phyloP scores from a whole-genome alignment of 2,329 filamentous ascomycete genomes.

The Penicillium sp. region DNA sequence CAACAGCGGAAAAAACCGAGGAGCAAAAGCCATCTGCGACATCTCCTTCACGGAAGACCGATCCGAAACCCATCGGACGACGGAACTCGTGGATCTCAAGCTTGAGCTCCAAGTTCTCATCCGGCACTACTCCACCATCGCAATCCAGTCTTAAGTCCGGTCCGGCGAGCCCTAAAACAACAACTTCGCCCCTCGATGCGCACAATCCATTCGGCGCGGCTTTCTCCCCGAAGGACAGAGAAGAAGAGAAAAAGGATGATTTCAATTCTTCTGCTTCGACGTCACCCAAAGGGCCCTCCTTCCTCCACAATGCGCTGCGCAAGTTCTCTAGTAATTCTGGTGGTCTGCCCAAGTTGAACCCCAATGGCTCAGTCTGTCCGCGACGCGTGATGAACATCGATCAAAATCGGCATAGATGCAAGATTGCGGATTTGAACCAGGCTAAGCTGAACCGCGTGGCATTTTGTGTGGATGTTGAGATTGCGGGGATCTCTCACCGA shows the following conservation, averaged over 20 bases:
- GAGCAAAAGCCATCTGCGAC: slow-evolving; percentile 24
- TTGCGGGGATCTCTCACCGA: slow-evolving; percentile 81
- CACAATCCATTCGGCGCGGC: slow-evolving; percentile 47
- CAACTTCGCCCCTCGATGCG: slow-evolving; percentile 35
- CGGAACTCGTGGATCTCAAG: slow-evolving; percentile 87
- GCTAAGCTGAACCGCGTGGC: slow-evolving; percentile 81
- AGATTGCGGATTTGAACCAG: slow-evolving; percentile 72
- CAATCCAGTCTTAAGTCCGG: slow-evolving; percentile 34
- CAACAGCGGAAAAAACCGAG: slow-evolving; percentile 17
- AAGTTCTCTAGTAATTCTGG: slow-evolving; percentile 63
- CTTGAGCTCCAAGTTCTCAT: slow-evolving; percentile 87
- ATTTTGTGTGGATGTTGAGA: slow-evolving; percentile 96
- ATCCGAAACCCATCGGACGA: slow-evolving; percentile 44
- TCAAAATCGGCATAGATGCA: slow-evolving; percentile 70
- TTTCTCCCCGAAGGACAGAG: slow-evolving; percentile 42
- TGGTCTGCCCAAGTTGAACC: slow-evolving; percentile 51
- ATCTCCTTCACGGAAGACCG: slow-evolving; percentile 27
- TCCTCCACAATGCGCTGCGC: slow-evolving; percentile 76
- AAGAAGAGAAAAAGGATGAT: slow-evolving; percentile 42
- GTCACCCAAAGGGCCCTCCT: slow-evolving; percentile 68
- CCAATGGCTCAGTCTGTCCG: slow-evolving; percentile 69
- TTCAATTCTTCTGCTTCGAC: slow-evolving; percentile 51
- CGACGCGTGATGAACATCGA: slow-evolving; percentile 83
- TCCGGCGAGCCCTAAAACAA: slow-evolving; percentile 29
- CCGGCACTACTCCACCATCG: slow-evolving; percentile 44